Conservation (phyloP, 352 stramenopile genomes). For the Phytophthora hybrid region DNA sequence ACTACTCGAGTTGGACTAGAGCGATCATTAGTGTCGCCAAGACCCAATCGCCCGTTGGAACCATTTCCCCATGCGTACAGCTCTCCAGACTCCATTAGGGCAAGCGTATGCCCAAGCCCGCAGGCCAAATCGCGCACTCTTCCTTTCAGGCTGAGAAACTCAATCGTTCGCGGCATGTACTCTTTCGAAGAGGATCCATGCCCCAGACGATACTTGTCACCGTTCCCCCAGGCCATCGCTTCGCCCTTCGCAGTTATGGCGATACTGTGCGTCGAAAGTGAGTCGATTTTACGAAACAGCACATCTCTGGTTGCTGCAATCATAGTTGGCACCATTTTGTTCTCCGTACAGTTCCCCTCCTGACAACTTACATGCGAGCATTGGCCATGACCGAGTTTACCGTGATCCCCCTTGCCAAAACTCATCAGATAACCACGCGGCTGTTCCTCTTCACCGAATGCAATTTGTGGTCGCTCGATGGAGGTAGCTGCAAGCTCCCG, state of each 20-base stretch:
- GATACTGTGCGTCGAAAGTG: slow-evolving; percentile 85
- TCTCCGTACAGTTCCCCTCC: slow-evolving; percentile 86
- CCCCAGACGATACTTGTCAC: slow-evolving; percentile 83
- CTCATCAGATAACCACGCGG: slow-evolving; percentile 71
- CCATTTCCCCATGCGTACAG: slow-evolving; percentile 89
- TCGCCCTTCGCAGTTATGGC: slow-evolving; percentile 72
- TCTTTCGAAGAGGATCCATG: slow-evolving; percentile 81
- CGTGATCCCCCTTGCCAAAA: slow-evolving; percentile 88
- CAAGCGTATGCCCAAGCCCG: slow-evolving; percentile 73
- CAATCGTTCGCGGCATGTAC: slow-evolving; percentile 69
- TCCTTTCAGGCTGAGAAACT: slow-evolving; percentile 68
- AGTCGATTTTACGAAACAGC: slow-evolving; percentile 77
- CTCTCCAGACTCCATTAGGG: slow-evolving; percentile 66
- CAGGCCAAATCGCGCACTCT: slow-evolving; percentile 67
- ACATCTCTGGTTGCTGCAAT: slow-evolving; percentile 62
- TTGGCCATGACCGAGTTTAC: slow-evolving; percentile 82
- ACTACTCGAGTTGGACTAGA: slow-evolving; percentile 54
- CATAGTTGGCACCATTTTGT: slow-evolving; percentile 76
- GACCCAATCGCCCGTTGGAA: slow-evolving; percentile 81
- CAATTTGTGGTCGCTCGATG: slow-evolving; percentile 31
- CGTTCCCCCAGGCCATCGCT: slow-evolving; percentile 85
- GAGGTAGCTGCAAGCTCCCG: slow-evolving; percentile 46
- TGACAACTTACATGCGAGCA: slow-evolving; percentile 70
- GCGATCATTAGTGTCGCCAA: slow-evolving; percentile 83
- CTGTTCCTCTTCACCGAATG: slow-evolving; percentile 41